Evolutionary conservation across 1,284 basidiomycete genomes (phyloP), one percentile per base, ranked within the genome.

Genomic region (Fomitopsis palustris): DNA sequence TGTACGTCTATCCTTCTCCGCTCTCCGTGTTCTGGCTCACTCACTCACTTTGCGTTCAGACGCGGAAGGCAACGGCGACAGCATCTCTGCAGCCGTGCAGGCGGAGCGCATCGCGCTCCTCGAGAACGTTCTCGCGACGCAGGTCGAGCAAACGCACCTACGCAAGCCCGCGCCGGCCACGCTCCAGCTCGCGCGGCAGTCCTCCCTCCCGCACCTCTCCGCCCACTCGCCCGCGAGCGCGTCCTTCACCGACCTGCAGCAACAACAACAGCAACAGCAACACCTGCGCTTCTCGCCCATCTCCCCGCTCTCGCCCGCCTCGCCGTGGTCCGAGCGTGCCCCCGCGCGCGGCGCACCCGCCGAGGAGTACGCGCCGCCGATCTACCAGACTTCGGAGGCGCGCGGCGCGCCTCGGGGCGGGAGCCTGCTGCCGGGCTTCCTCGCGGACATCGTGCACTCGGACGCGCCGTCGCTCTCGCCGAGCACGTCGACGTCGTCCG

Each of bases 21-120:
- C 45, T 9, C 10, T 3, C 4, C 25, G 16, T 47, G 16, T 47
- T 4, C 21, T 14, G 4, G 43, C 25, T 45, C 58, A 63, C 54
- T 41, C 49, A 41, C 45, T 55, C 29, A 35, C 7, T 47, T 42
- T 43, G 53, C 56, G 4, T 38, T 14, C 68, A 90, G 89, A 92
- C 65, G 90, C 90, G 6, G 90, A 92, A 69, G 90, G 90, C 1
- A 92, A 92, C 66, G 89, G 89, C 5, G 90, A 92, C 71, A 91
- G 89, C 4, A 90, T 92, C 64, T 89, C 88, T 47, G 81, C 86
- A 37, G 85, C 87, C 19, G 89, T 92, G 55, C 90, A 92, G 70
- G 84, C 87, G n/a, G 90, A 92, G 69, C 84, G 90, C 54, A 90
- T 92, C 65, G 84, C 87, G 23, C 77, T 90, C 9, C 78, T 92